Percentiles rank a stretch among this genome's conserved stretches.
These are phyloP conservation scores for Boletus reticulatus DNA, from an alignment of 768 basidiomycete species.

Conservation along the genomic window DNA sequence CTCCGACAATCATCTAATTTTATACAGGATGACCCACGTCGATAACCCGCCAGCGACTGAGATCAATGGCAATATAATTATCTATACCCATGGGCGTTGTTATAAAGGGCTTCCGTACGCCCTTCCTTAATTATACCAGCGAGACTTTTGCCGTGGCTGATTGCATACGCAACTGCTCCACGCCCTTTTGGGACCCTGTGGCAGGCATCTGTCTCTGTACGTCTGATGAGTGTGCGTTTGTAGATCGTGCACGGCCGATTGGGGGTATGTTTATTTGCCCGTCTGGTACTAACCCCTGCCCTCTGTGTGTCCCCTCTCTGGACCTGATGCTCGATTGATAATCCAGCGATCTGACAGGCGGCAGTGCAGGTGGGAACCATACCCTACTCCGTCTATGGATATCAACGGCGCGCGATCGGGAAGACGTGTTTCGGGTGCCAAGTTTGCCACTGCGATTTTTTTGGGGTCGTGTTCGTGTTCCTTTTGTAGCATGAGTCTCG, in stretches of 20 bases:
- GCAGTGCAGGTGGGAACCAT: conserved; percentile 42
- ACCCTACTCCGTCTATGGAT: conserved; percentile 37
- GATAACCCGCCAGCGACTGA: background rate
- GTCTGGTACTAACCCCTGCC: too few species aligned
- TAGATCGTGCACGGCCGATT: conserved; percentile 60
- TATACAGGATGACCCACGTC: conserved; percentile 1
- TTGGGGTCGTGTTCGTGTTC: background rate
- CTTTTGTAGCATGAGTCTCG: background rate
- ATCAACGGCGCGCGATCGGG: conserved; percentile 39
- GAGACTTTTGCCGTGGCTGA: background rate
- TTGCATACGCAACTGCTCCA: conserved; percentile 56
- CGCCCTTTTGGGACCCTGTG: conserved; percentile 81
- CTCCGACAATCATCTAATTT: background rate
- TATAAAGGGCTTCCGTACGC: conserved; percentile 1
- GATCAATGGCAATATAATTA: conserved; percentile 3
- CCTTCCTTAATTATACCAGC: background rate
- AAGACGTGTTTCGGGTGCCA: background rate
- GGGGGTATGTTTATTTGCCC: conserved; percentile 46
- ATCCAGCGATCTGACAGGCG: conserved; percentile 70
- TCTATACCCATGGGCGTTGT: too few species aligned
- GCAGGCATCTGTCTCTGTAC: conserved; percentile 62
- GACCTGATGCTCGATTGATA: conserved; percentile 25
- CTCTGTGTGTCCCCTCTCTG: too few species aligned
- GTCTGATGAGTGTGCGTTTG: conserved; percentile 54
- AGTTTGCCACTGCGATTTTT: background rate